Base-by-base conservation (phyloP, 176 grass and related monocot species). In the Poa pratensis region DNA sequence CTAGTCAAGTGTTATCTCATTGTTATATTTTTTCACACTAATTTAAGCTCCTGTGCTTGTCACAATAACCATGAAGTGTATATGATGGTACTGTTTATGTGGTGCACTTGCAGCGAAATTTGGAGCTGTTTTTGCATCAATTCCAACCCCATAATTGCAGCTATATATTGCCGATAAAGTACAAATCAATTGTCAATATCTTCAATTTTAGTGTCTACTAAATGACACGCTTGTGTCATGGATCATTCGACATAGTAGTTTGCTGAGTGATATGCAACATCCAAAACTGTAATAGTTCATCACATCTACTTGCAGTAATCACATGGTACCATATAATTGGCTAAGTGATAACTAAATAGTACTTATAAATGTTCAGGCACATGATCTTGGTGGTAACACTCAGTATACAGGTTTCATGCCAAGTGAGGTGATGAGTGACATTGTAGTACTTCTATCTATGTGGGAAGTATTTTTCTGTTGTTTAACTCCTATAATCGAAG, bases 101-200 rank as follows among this genome's bases (percentile, higher is more conserved):
- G 35, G 3, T 87, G 84, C 17, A 1, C 40, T 75, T 22, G 0
- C 65, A 90, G 89, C 84, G 68, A 90, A 90, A 84, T 87, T 90
- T 75, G 89, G 89, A 75, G 89, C 89, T 40, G 84, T 92, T 45
- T 92, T 92, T 46, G 86, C 86, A 68, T 92, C 82, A 20, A 89
- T 89, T 82, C 86, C 86, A 18, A 57, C 64, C 18, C 54, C 83
- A 81, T 90, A 64, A 79, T 93, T 11, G 71, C 88, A 65, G 87
- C 74, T 71, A 84, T 87, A 83, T 92, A 80, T 34, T 89, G 76
- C 48, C 82, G 87, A 88, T 83, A 79, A 22, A 86, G 13, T 28
- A 52, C 39, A 34, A 51, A 62, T 40, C 39, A 61, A 86, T 35
- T 43, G 69, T 54, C 35, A 20, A 9, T 82, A 8, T 28, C 6